Base-by-base conservation (phyloP, 2,329 filamentous ascomycete species). In the Epichloe sibirici region DNA sequence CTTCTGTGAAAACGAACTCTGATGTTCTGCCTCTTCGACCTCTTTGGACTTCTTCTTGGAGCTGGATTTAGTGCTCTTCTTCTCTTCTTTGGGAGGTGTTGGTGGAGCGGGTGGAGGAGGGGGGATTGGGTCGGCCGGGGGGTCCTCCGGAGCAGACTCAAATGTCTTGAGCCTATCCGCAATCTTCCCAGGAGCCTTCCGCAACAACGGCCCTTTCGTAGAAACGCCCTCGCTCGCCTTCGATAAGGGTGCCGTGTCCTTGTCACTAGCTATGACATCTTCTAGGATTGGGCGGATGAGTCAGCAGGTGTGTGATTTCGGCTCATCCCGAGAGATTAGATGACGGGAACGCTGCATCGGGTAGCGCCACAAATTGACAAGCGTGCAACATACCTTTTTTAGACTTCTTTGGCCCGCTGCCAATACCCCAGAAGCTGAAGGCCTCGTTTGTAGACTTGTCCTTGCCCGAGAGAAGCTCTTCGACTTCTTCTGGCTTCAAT, bases 391-490 rank as follows among this genome's bases (percentile, higher is more conserved):
- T 60, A 70, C 68, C 70, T 67, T 73, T 73, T 60, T 58, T 61
- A 13, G 62, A 54, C 57, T 74, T 77, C 61, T 74, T 78, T 53
- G 69, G 63, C 21, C 58, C 57, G 47, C 59, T 54, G 40, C 71
- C 68, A 54, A 66, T 49, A 5, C 78, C 75, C 79, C 78, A 82
- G 68, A 81, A 81, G 58, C 73, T 73, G 63, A 81, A 82, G 0
- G 74, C 63, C 53, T 74, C 70, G 43, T 60, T 61, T 52, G 69
- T 65, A 45, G 59, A 58, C 51, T 64, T 63, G 46, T 64, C 61
- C 43, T 62, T 59, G 6, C 61, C 59, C 6, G 65, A 61, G 37
- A 74, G 61, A 17, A 75, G 63, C 57, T 73, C 70, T 49, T 74
- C 71, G 31, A 74, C 62, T 51, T 74, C 65, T 37, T 73, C 70